These are phyloP conservation scores for Polygonum aviculare DNA, from an alignment of 148 eudicot species.

Conservation along the genomic window DNA sequence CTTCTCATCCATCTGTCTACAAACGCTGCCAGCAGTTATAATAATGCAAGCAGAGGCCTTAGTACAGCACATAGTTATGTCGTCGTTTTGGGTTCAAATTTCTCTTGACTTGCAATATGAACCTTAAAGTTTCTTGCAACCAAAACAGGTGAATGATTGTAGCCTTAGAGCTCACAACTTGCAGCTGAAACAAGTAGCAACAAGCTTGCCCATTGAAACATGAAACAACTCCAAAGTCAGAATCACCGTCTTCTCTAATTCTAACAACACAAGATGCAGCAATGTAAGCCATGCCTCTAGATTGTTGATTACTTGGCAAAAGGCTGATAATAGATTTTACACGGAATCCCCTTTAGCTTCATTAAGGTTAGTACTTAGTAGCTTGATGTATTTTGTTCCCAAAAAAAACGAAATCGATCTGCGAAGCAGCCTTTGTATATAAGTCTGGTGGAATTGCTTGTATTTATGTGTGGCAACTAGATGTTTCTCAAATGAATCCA, in stretches of 20 bases:
- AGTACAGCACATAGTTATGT: not conserved
- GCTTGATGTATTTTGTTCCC: not conserved
- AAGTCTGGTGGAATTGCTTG: not conserved
- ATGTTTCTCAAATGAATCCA: not conserved
- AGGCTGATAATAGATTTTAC: not conserved
- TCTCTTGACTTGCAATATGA: not conserved
- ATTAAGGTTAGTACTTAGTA: not conserved
- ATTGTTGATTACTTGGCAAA: not conserved
- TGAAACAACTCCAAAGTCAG: constrained; percentile 3
- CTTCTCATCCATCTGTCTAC: not conserved
- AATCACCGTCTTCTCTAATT: not conserved
- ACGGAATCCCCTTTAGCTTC: not conserved
- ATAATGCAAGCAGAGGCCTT: not conserved
- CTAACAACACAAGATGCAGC: not conserved
- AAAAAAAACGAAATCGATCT: not conserved
- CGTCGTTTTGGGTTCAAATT: not conserved
- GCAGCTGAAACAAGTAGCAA: constrained; percentile 33
- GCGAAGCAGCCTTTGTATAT: not conserved
- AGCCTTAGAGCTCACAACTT: constrained; percentile 56
- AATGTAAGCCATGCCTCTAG: not conserved
- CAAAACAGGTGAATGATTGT: constrained; percentile 59
- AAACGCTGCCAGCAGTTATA: not conserved
- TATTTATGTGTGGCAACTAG: not conserved
- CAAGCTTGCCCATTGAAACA: constrained; percentile 17
- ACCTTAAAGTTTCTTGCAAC: not conserved